Base-by-base conservation (phyloP, 192 early-diverging fungal genomes). In the Mycoemilia scoparia region DNA sequence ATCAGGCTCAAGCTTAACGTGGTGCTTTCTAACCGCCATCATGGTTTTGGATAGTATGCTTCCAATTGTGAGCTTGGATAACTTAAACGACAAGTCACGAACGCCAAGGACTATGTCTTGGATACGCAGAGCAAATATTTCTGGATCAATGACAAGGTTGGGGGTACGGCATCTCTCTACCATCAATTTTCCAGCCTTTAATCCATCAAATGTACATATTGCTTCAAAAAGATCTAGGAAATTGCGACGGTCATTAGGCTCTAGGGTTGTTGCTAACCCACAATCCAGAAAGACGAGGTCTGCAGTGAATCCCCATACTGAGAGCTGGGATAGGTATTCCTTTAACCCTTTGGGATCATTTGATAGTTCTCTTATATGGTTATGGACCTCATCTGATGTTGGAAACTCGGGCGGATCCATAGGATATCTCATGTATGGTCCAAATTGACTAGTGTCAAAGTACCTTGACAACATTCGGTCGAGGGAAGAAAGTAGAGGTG, bases 211-310 rank as follows among this genome's bases (percentile, higher is more conserved):
- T 35, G 72, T 69, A 7, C 82, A 82, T 23, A 93, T 65, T 0
- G 88, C 81, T 33, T 64, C 65, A 49, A 97, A 89, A 19, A 93
- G 66, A 46, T 97, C 93, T 20, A 91, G 61, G 46, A 93, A 88
- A 52, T 97, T 90, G 8, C 57, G 54, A 15, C 89, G 68, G 50
- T 84, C 84, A 33, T 41, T 45, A 4, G 64, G 39, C 19, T 83
- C 73, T 7, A 97, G 67, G 17, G 64, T 64, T 1, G 83, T 83
- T 3, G 83, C 76, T n/a, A 97, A 53, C 0, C 93, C 93, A 16
- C 84, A 81, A 57, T 97, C 93, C 12, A 97, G 67, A 39, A 87
- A 82, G 3, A 87, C 66, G 20, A 97, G 38, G 22, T 69, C 68
- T 0, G 93, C 77, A 1, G 63, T 54, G 46, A 74, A 91, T 0